Conservation (phyloP, 257 asterid species). For the Solanum tarijense region DNA sequence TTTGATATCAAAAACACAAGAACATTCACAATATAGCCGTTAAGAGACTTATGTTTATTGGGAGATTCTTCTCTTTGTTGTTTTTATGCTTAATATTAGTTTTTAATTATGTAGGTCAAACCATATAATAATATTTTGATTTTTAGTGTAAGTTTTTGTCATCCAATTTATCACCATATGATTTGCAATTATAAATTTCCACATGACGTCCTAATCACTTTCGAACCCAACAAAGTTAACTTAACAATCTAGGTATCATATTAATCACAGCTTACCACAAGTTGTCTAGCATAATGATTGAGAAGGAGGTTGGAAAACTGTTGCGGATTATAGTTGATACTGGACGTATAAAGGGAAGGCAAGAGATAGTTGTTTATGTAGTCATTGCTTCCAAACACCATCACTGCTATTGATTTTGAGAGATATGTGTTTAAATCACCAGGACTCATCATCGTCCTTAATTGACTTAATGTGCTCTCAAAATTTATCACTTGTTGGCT, state of each 20-base stretch:
- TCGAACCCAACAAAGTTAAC: not conserved
- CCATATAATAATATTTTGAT: too few species aligned
- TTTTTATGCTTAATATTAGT: too few species aligned
- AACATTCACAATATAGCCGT: too few species aligned
- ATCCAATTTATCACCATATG: too few species aligned
- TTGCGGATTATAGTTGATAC: conserved; percentile 56
- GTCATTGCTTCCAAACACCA: conserved; percentile 88
- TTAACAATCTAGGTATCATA: not conserved
- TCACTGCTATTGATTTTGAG: conserved; percentile 39
- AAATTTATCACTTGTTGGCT: conserved; percentile 81
- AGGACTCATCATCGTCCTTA: conserved; percentile 40
- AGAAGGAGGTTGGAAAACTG: conserved; percentile 68
- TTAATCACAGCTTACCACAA: conserved; percentile 15
- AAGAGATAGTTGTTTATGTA: conserved; percentile 88
- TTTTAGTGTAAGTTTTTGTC: too few species aligned
- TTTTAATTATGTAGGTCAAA: too few species aligned
- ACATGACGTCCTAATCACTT: too few species aligned
- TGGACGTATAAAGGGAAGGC: conserved; percentile 50
- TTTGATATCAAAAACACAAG: too few species aligned
- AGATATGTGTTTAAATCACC: conserved; percentile 31
- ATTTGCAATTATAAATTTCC: too few species aligned
- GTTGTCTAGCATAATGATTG: conserved; percentile 64
- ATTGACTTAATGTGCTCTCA: conserved; percentile 51
- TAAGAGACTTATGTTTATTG: too few species aligned
- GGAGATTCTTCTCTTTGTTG: too few species aligned